Evolutionary conservation across 306 rosid genomes (phyloP), one percentile per base, ranked within the genome.

Genomic region (Dalbergia cultrata): DNA sequence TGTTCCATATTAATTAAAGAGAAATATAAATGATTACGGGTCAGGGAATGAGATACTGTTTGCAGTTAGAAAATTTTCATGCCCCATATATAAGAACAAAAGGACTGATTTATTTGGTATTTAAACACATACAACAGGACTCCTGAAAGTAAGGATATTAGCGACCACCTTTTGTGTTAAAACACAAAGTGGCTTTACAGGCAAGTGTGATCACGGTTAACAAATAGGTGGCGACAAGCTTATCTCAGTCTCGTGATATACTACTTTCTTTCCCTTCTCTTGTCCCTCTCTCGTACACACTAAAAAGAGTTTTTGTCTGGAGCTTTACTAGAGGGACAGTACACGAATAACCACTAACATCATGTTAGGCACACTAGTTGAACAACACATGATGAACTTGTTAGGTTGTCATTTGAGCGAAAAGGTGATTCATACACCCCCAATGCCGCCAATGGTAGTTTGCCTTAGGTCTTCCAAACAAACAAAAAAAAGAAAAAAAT

Each of bases 241-340:
- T n/a, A 78, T 16, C 72, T 18, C 19, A 66, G 31, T 16, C 62
- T 21, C 13, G 44, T 70, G 75, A 77, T 58, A 6, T 54, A 35
- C 10, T 58, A 47, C 67, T 68, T 34, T 57, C 64, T 66, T 21
- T 21, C 22, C 1, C 1, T 81, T 67, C 12, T 70, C 21, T 18
- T 39, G 31, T 47, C 49, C 75, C 35, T 76, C 68, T 63, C 44
- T 22, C 50, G 17, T 9, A 54, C 73, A 37, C 8, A 49, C 54
- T 6, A 18, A 14, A 57, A 72, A 33, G 70, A 39, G 72, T 17
- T 66, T 72, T 49, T 83, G 83, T 72, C 31, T 54, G 16, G 13
- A 33, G 34, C 61, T 61, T 57, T 14, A 66, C 17, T 17, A 74
- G 43, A 67, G 59, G 61, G 43, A 45, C 54, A 11, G 8, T 16